A percentile compares a stretch with the other conserved stretches of the same genome.
Evolutionary conservation across 2,329 filamentous ascomycete species (phyloP).

Genomic region (Fusarium brevicatenulatum): DNA sequence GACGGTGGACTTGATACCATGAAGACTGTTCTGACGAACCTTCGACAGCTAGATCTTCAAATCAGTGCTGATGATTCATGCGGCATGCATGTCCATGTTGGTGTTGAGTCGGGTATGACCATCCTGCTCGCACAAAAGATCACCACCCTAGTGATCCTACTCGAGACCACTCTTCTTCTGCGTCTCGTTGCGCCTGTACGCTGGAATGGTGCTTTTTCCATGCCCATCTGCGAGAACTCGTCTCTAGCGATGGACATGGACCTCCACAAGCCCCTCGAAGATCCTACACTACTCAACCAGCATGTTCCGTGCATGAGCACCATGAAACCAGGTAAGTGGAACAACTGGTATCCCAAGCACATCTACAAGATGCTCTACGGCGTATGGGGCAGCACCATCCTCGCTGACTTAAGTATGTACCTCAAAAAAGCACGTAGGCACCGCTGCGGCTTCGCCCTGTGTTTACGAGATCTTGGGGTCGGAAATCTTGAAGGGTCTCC

Average conservation of each 20-base stretch:
- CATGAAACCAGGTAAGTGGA: constrained; percentile 12
- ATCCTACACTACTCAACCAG: neutral
- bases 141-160: constrained; percentile 28
- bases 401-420: neutral
- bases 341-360: neutral
- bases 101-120: constrained; percentile 36
- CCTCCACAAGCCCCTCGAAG: neutral
- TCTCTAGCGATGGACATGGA: neutral
- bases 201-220: neutral
- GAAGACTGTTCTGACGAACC: neutral
- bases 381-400: constrained; percentile 22
- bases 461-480: neutral
- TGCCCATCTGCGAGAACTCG: neutral
- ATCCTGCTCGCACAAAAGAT: constrained; percentile 40
- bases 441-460: constrained; percentile 11
- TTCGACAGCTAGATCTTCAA: constrained; percentile 7
- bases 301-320: neutral
- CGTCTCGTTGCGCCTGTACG: constrained; percentile 2
- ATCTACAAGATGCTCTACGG: constrained; percentile 3
- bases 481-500: constrained; percentile 6
- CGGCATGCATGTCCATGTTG: constrained; percentile 43
- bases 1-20: constrained; percentile 16
- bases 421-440: accelerated
- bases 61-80: constrained; percentile 35
- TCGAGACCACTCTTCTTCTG: constrained; percentile 35